These are phyloP conservation scores for Globisporangium abappressorium DNA, from an alignment of 352 stramenopile genomes.

Conservation along the genomic window DNA sequence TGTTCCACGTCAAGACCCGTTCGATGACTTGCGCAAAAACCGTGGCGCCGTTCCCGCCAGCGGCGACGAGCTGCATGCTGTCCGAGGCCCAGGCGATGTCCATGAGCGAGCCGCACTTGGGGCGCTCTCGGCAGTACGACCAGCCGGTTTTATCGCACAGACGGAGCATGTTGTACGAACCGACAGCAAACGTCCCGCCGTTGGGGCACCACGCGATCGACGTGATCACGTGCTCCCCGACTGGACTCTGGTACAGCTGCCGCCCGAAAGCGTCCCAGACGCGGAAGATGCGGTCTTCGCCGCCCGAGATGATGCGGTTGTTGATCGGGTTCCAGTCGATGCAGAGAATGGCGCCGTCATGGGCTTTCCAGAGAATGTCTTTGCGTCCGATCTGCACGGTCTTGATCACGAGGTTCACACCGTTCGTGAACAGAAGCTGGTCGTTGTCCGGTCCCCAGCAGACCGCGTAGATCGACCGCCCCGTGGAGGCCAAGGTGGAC, in stretches of 20 bases:
- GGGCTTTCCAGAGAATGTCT: conserved; percentile 89
- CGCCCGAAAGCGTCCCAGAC: conserved; percentile 92
- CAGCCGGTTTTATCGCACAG: conserved; percentile 93
- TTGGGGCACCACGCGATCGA: conserved; percentile 91
- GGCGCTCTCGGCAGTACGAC: conserved; percentile 86
- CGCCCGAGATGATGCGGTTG: conserved; percentile 89
- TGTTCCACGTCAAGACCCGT: conserved; percentile 84
- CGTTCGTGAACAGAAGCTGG: conserved; percentile 86
- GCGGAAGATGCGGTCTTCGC: conserved; percentile 92
- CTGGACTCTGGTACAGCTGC: conserved; percentile 84
- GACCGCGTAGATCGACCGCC: conserved; percentile 82
- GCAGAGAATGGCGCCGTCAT: conserved; percentile 89
- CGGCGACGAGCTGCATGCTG: conserved; percentile 88
- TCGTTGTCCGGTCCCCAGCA: conserved; percentile 92
- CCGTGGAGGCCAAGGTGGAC: conserved; percentile 81
- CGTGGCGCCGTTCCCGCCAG: conserved; percentile 82
- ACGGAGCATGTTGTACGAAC: conserved; percentile 90
- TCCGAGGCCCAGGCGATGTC: conserved; percentile 88
- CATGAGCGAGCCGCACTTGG: conserved; percentile 83
- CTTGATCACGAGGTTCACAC: conserved; percentile 90
- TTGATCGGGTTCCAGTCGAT: conserved; percentile 94
- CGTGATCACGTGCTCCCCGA: conserved; percentile 89
- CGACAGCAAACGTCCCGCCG: conserved; percentile 88
- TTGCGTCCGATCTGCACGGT: conserved; percentile 86
- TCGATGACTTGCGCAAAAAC: conserved; percentile 90